These are phyloP conservation scores for Mycosphaerelloides madeirae DNA, from an alignment of 2,329 filamentous ascomycete genomes.

Conservation along the genomic window DNA sequence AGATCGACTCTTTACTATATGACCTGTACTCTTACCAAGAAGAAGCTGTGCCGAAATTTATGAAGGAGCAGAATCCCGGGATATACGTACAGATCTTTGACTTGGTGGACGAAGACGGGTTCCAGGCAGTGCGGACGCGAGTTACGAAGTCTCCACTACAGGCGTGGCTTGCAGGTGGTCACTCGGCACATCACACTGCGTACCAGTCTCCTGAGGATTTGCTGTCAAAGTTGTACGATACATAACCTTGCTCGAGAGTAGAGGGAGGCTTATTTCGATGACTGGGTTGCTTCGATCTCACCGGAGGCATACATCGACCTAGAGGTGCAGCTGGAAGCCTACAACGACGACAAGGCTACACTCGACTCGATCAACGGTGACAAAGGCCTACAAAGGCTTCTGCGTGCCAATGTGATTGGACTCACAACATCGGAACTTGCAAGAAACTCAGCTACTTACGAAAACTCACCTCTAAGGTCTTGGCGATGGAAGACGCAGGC, in stretches of 20 bases:
- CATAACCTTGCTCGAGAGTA: constrained; percentile 4
- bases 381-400: constrained; percentile 37
- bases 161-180: constrained; percentile 8
- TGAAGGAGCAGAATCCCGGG: constrained; percentile 15
- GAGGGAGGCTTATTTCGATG: neutral
- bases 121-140: neutral
- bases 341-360: constrained; percentile 1
- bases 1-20: constrained; percentile 17
- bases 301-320: constrained; percentile 13
- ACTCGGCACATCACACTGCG: neutral
- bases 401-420: constrained; percentile 51
- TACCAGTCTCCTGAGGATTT: constrained; percentile 4
- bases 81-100: constrained; percentile 21
- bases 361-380: constrained; percentile 26
- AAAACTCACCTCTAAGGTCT: constrained; percentile 40
- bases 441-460: constrained; percentile 49
- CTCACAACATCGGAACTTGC: constrained; percentile 59
- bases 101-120: constrained; percentile 24
- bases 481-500: constrained; percentile 56
- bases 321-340: constrained; percentile 5
- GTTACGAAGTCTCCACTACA: constrained; percentile 1
- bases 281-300: constrained; percentile 1
- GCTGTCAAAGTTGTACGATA: neutral
- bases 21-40: neutral
- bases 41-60: constrained; percentile 7